These are phyloP conservation scores for Phanerochaete sordida DNA, from an alignment of 768 basidiomycete genomes.

Conservation along the genomic window DNA sequence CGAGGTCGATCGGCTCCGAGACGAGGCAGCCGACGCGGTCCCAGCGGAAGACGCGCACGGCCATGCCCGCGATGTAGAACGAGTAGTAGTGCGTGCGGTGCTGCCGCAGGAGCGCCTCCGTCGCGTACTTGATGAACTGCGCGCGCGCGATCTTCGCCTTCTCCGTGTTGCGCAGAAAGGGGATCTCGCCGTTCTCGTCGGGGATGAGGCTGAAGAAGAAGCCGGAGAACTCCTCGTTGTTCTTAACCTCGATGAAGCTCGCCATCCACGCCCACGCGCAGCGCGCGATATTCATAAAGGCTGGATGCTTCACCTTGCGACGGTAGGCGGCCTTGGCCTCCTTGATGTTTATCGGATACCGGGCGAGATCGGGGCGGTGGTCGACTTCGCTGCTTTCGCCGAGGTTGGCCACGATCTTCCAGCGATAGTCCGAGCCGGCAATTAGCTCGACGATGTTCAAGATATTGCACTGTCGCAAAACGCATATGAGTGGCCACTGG, in stretches of 20 bases:
- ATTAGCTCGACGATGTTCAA: background rate
- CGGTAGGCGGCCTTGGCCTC: background rate
- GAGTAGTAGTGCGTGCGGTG: background rate
- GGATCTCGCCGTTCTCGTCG: background rate
- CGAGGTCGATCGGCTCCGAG: background rate
- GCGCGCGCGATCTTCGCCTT: background rate
- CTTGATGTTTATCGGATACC: background rate
- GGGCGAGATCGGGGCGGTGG: background rate
- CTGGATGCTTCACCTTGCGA: background rate
- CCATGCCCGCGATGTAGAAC: background rate
- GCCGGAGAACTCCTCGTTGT: background rate
- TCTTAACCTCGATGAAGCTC: background rate
- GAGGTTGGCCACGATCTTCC: background rate
- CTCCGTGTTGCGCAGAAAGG: background rate
- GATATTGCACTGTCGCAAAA: background rate
- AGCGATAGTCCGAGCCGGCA: background rate
- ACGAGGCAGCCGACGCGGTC: slow-evolving; percentile 2
- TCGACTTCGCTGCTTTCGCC: background rate
- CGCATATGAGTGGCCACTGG: background rate
- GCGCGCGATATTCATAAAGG: background rate
- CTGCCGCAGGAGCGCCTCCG: background rate
- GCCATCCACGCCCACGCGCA: background rate
- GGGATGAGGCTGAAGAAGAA: background rate
- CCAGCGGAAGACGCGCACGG: background rate
- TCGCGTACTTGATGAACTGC: background rate